phyloP scores from a whole-genome alignment of 257 asterid species.

The Solanum sejunctum region DNA sequence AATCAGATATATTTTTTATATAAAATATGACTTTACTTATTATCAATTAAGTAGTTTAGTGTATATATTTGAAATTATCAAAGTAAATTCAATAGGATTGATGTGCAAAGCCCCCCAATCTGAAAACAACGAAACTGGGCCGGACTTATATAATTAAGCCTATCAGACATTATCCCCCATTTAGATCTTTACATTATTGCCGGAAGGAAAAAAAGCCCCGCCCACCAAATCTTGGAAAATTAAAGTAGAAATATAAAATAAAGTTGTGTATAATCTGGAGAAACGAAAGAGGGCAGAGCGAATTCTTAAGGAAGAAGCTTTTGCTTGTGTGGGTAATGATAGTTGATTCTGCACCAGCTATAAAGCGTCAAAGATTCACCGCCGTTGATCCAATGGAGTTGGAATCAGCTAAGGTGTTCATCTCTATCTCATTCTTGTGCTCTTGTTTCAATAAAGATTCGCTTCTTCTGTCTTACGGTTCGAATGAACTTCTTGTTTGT shows the following conservation, averaged over 20 bases:
- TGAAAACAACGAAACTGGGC: neutral
- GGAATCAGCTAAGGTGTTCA: conserved; percentile 53
- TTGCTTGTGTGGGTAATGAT: conserved; percentile 36
- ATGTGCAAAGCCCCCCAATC: neutral
- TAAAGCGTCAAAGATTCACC: conserved; percentile 50
- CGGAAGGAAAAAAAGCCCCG: too few species aligned
- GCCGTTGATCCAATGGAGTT: conserved; percentile 57
- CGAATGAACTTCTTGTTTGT: neutral
- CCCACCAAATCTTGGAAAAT: neutral
- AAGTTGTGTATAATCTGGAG: neutral
- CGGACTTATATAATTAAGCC: neutral
- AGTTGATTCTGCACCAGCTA: conserved; percentile 40
- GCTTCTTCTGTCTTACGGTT: neutral
- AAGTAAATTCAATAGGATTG: too few species aligned
- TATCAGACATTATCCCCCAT: neutral
- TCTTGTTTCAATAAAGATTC: neutral
- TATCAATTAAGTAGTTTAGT: too few species aligned
- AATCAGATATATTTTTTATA: too few species aligned
- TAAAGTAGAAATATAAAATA: neutral
- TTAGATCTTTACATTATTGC: neutral
- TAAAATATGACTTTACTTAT: too few species aligned
- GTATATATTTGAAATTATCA: too few species aligned
- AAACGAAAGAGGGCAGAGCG: neutral
- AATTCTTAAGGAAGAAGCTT: neutral
- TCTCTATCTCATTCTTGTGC: neutral